These are phyloP conservation scores for Aethionema arabicum DNA, from an alignment of 345 rosid species.

Conservation along the genomic window DNA sequence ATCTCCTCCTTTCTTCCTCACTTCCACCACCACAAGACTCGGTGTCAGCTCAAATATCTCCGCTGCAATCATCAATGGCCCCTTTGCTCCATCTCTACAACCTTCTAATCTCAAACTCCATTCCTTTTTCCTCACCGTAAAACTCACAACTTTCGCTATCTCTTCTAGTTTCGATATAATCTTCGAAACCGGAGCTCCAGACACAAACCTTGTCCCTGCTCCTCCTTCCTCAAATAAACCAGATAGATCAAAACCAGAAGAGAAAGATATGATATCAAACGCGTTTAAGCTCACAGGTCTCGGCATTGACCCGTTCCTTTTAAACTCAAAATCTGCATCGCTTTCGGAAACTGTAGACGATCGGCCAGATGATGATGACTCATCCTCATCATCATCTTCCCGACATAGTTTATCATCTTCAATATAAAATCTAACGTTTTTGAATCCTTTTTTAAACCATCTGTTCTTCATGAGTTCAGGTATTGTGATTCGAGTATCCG, in stretches of 20 bases:
- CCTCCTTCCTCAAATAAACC: conserved; percentile 74
- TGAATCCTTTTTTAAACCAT: conserved; percentile 79
- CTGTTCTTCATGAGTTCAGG: conserved; percentile 65
- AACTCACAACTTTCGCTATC: conserved; percentile 63
- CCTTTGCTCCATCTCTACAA: conserved; percentile 58
- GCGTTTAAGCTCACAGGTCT: conserved; percentile 70
- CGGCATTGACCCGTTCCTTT: conserved; percentile 39
- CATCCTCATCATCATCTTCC: conserved; percentile 40
- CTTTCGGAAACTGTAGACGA: conserved; percentile 56
- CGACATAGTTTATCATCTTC: conserved; percentile 53
- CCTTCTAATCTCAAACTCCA: conserved; percentile 75
- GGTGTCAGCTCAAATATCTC: conserved; percentile 69
- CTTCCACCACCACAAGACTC: conserved; percentile 70
- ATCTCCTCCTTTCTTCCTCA: conserved; percentile 86
- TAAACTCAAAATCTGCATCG: conserved; percentile 42
- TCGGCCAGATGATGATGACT: conserved; percentile 36
- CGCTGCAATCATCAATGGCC: conserved; percentile 60
- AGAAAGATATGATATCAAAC: conserved; percentile 68
- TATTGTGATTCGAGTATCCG: conserved; percentile 64
- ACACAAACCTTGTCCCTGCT: conserved; percentile 54
- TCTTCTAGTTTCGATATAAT: conserved; percentile 69
- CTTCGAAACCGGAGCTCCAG: conserved; percentile 61
- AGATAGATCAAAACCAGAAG: conserved; percentile 69
- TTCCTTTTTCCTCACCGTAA: conserved; percentile 77
- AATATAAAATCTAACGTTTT: conserved; percentile 58